A percentile compares a stretch with the other conserved stretches of the same genome.
phyloP scores from a whole-genome alignment of 371 early-diverging fungal species.

The Blakeslea trispora region DNA sequence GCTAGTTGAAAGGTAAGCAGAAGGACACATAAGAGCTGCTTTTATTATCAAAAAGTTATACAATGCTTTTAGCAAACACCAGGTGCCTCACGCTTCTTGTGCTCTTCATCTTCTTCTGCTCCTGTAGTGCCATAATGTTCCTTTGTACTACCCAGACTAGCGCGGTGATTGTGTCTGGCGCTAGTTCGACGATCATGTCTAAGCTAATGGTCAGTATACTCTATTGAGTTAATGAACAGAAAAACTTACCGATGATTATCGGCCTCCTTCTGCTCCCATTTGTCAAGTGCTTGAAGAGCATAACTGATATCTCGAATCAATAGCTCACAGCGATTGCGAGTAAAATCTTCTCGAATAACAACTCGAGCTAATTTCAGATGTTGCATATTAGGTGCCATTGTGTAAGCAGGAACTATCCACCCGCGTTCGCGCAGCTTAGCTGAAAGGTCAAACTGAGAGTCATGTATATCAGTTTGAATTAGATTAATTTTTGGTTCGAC shows the following conservation, averaged over 20 bases:
- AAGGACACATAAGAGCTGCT: too few relatives aligned
- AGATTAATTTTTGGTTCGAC: too few relatives aligned
- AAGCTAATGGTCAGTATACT: not conserved
- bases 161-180: constrained; percentile 12
- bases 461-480: too few relatives aligned
- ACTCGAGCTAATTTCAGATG: constrained; percentile 38
- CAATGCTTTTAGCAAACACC: constrained; percentile 17
- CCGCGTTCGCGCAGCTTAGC: constrained; percentile 54
- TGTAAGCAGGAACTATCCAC: constrained; percentile 66
- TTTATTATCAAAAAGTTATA: too few relatives aligned
- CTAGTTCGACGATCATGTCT: constrained; percentile 9
- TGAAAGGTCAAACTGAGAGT: constrained; percentile 58
- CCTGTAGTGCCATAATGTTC: not conserved
- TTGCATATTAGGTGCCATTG: constrained; percentile 37
- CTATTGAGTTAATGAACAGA: not conserved
- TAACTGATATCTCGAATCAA: constrained; percentile 32
- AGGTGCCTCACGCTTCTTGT: constrained; percentile 2
- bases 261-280: constrained; percentile 10
- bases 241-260: constrained; percentile 18
- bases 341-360: constrained; percentile 48
- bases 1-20: too few relatives aligned
- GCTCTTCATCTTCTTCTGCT: not conserved
- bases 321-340: constrained; percentile 31
- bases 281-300: constrained; percentile 17
- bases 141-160: not conserved